Evolutionary conservation across 768 basidiomycete species (phyloP), one percentile per base, ranked within the genome.

Genomic region (Russula olivacea): DNA sequence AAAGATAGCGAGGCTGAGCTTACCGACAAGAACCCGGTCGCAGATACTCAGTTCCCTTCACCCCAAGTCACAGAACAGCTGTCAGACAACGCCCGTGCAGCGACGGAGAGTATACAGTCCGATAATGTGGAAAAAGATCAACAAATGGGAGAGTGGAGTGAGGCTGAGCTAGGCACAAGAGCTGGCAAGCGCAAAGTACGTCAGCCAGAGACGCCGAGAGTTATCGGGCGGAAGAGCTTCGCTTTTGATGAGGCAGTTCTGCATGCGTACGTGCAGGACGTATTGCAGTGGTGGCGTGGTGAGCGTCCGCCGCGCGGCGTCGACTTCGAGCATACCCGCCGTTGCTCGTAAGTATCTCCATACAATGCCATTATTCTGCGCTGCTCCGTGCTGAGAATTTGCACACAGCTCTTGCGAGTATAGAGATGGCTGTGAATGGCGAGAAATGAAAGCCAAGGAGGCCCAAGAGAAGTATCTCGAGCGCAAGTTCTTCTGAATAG

Each of bases 241-340:
- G 25, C 48, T 1, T 78, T 88, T 71, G 76, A 90, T 54, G 76
- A 82, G 10, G 45, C 49, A 0, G 64, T 82, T 49, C 78, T 96
- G 21, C 78, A 85, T 25, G 63, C 64, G 1, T 79, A 88, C 65
- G 73, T 94, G 25, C 67, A 69, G 1, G 78, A 78, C 57, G 76
- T 87, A 0, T 72, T 93, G 2, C 72, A 78, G 55, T 94, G 88
- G 84, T 96, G 93, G 93, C 74, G 79, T 61, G 90, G 91, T 1
- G 68, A 77, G 57, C 79, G 93, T 45, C 75, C 78, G 34, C 83
- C 93, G 0, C 72, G 74, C n/a, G 93, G 93, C 1, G 93, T 94
- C 0, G 77, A 79, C 2, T 34, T 86, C 23, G 74, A 79, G 49
- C 77, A 88, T 55, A 76, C 85, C 3, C 69, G 78, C 59, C 79